Evolutionary conservation across 2,329 filamentous ascomycete species (phyloP).

Genomic region (Colletotrichum musicola): DNA sequence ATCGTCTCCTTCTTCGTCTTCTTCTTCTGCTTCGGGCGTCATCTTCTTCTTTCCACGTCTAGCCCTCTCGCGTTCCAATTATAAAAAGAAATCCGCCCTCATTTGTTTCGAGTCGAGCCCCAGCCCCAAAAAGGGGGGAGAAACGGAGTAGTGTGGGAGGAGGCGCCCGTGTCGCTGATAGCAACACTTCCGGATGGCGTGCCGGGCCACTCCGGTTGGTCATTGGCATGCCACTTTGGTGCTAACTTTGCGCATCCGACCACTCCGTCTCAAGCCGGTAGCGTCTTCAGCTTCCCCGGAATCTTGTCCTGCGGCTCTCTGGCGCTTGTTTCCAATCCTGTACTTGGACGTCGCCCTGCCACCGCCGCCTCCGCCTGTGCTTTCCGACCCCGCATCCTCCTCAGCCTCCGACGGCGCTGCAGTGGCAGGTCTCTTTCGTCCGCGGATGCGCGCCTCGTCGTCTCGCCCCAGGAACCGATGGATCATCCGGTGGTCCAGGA

Average conservation of each 20-base stretch:
- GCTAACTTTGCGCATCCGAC: constrained; percentile 51
- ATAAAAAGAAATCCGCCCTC: constrained; percentile 24
- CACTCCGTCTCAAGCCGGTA: constrained; percentile 48
- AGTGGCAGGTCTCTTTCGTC: constrained; percentile 45
- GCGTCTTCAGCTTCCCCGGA: constrained; percentile 41
- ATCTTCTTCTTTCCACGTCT: background rate
- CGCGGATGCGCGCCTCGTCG: constrained; percentile 72
- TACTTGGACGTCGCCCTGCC: constrained; percentile 24
- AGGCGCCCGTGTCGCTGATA: background rate
- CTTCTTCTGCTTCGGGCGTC: background rate
- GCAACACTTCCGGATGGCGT: constrained; percentile 1
- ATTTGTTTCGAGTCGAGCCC: constrained; percentile 9
- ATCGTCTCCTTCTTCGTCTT: background rate
- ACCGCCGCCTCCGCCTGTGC: constrained; percentile 9
- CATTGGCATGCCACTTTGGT: constrained; percentile 39
- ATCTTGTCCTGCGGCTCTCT: constrained; percentile 20
- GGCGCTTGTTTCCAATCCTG: constrained; percentile 34
- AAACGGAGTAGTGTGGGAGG: too few species aligned
- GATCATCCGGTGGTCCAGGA: constrained; percentile 88
- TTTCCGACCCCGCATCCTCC: constrained; percentile 16
- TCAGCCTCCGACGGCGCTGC: constrained; percentile 36
- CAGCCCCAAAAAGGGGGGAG: background rate
- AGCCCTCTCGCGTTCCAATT: constrained; percentile 36
- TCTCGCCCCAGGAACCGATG: constrained; percentile 84
- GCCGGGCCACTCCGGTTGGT: constrained; percentile 33